These are phyloP conservation scores for Ambrosia artemisiifolia DNA, from an alignment of 129 eudicot genomes.

Conservation along the genomic window DNA sequence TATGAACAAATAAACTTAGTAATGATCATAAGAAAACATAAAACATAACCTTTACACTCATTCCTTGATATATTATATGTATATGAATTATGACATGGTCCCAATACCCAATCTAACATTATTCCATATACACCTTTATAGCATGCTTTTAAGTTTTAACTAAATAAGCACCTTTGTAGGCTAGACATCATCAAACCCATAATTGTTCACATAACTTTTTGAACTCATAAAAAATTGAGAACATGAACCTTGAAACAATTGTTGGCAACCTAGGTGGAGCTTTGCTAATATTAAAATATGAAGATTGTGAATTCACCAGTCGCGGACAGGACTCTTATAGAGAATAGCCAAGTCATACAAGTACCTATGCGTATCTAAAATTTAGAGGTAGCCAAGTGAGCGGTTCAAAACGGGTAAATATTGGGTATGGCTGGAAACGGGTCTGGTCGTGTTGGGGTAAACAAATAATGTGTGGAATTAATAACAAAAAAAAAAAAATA, in stretches of 20 bases:
- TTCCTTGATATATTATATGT: background rate
- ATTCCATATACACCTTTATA: background rate
- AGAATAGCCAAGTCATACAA: too few relatives aligned
- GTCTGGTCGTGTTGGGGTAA: background rate
- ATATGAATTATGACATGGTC: background rate
- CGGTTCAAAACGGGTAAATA: too few relatives aligned
- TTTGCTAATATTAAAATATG: too few relatives aligned
- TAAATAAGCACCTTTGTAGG: background rate
- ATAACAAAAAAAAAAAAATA: too few relatives aligned
- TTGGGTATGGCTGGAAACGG: background rate
- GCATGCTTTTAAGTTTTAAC: background rate
- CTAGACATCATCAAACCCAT: conserved; percentile 15
- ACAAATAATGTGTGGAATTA: background rate
- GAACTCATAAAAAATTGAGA: too few relatives aligned
- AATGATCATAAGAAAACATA: background rate
- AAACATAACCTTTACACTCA: background rate
- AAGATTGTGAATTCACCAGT: too few relatives aligned
- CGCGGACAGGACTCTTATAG: too few relatives aligned
- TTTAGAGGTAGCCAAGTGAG: too few relatives aligned
- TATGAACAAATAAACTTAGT: background rate
- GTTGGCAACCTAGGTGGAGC: too few relatives aligned
- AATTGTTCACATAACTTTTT: too few relatives aligned
- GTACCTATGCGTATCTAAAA: too few relatives aligned
- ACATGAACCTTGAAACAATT: too few relatives aligned
- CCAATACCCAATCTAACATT: background rate